Evolutionary conservation across 768 basidiomycete genomes (phyloP).

Genomic region (Amanita pallidorosea): DNA sequence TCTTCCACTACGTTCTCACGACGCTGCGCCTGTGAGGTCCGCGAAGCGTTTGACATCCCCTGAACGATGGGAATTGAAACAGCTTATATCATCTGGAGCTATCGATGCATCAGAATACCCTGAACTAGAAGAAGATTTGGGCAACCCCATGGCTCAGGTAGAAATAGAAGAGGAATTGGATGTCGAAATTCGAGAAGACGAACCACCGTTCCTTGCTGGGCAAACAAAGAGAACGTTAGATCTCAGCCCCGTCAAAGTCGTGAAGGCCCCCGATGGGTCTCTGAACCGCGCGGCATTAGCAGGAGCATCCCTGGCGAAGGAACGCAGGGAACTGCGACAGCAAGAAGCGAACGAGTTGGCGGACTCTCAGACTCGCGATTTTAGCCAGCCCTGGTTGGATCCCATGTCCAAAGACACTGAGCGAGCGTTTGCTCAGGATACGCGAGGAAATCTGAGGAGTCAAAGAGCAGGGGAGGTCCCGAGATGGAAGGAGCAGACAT

Average conservation of each 20-base stretch:
- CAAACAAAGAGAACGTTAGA: constrained; percentile 95
- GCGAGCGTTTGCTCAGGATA: constrained; percentile 86
- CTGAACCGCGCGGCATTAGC: constrained; percentile 92
- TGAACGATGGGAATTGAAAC: constrained; percentile 99
- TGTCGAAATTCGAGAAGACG: constrained; percentile 94
- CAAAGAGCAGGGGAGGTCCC: constrained; percentile 78
- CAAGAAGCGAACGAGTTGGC: constrained; percentile 92
- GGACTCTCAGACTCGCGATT: constrained; percentile 89
- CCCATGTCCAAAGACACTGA: constrained; percentile 90
- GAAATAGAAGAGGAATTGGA: constrained; percentile 96
- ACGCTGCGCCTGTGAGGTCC: constrained; percentile 51
- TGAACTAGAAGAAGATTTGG: constrained; percentile 81
- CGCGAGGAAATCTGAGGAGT: constrained; percentile 71
- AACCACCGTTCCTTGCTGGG: constrained; percentile 90
- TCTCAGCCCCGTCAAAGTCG: constrained; percentile 93
- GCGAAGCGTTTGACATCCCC: constrained; percentile 91
- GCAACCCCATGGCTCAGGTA: constrained; percentile 61
- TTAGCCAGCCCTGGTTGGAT: constrained; percentile 95
- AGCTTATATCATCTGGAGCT: constrained; percentile 91
- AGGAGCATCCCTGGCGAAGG: constrained; percentile 89
- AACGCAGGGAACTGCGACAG: constrained; percentile 86
- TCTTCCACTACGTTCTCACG: constrained; percentile 55
- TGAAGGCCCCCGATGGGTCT: constrained; percentile 97
- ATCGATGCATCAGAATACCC: constrained; percentile 91
- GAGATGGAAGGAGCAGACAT: constrained; percentile 85